Percentiles rank a stretch among this genome's conserved stretches.
phyloP scores from a whole-genome alignment of 176 grass and related monocot genomes.

The Ensete ventricosum region DNA sequence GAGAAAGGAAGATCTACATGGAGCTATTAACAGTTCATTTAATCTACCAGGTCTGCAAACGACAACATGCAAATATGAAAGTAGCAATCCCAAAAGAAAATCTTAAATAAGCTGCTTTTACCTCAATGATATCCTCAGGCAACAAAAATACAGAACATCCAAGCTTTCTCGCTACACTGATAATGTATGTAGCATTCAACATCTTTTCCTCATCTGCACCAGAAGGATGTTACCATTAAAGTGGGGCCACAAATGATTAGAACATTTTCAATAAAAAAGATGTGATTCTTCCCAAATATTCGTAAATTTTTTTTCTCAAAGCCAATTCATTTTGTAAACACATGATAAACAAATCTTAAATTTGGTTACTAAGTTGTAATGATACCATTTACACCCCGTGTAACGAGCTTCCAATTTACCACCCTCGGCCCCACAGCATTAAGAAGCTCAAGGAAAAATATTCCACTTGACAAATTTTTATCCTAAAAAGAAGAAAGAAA shows the following conservation, averaged over 20 bases:
- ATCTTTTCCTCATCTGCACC: conserved; percentile 78
- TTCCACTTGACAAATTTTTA: conserved; percentile 74
- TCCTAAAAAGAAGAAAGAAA: conserved; percentile 45
- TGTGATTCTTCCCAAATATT: background rate
- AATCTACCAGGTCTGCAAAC: background rate
- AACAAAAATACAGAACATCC: conserved; percentile 93
- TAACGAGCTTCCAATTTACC: conserved; percentile 93
- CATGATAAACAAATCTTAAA: conserved; percentile 12
- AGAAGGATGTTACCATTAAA: background rate
- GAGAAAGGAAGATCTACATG: too few relatives aligned
- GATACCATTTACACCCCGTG: conserved; percentile 75
- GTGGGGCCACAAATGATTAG: too few relatives aligned
- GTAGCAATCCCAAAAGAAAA: background rate
- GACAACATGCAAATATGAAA: too few relatives aligned
- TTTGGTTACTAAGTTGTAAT: conserved; percentile 10
- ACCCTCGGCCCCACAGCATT: conserved; percentile 73
- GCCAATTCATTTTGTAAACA: background rate
- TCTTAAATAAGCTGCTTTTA: conserved; percentile 30
- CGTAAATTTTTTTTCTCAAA: background rate
- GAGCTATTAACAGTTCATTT: background rate
- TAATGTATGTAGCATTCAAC: conserved; percentile 94
- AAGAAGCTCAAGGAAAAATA: conserved; percentile 95
- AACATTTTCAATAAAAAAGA: background rate
- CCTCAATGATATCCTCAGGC: conserved; percentile 97
- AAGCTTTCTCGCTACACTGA: conserved; percentile 92